phyloP scores from a whole-genome alignment of 1,284 basidiomycete genomes.

The Fistulinella cinereoalba region DNA sequence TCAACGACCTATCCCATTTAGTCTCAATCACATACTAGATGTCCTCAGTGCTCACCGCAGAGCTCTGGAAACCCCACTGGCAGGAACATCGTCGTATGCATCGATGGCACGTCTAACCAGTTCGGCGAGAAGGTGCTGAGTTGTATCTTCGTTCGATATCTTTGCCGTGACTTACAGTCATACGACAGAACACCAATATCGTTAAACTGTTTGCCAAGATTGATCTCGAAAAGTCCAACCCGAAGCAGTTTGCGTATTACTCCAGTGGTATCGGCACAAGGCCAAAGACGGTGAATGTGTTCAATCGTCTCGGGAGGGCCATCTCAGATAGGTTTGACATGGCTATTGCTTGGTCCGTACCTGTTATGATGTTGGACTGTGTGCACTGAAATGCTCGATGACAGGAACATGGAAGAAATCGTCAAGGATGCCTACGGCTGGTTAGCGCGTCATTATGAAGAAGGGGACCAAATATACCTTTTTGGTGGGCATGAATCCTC shows the following conservation, averaged over 20 bases:
- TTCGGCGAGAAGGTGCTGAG: too few relatives aligned
- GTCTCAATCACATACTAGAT: too few relatives aligned
- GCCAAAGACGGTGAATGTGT: slow-evolving; percentile 28
- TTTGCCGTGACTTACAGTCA: too few relatives aligned
- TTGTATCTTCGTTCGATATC: too few relatives aligned
- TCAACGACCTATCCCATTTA: too few relatives aligned
- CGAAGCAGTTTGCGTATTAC: slow-evolving; percentile 37
- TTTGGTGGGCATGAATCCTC: slow-evolving; percentile 32
- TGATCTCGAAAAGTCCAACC: slow-evolving; percentile 16
- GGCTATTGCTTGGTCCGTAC: slow-evolving; percentile 21
- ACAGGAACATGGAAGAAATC: slow-evolving; percentile 36
- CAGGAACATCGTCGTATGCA: too few relatives aligned
- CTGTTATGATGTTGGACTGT: too few relatives aligned
- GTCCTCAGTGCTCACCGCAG: too few relatives aligned
- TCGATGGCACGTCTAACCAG: too few relatives aligned
- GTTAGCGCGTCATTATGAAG: slow-evolving; percentile 37
- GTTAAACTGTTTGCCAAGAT: slow-evolving; percentile 20
- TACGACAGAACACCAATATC: slow-evolving; percentile 23
- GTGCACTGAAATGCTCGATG: not conserved
- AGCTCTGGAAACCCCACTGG: too few relatives aligned
- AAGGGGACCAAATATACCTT: slow-evolving; percentile 41
- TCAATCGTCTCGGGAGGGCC: slow-evolving; percentile 12
- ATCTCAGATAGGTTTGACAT: slow-evolving; percentile 19
- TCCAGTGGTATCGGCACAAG: slow-evolving; percentile 43
- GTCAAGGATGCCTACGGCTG: slow-evolving; percentile 39